These are phyloP conservation scores for Protostelium mycophagum DNA, from an alignment of 78 protist species.

Conservation along the genomic window DNA sequence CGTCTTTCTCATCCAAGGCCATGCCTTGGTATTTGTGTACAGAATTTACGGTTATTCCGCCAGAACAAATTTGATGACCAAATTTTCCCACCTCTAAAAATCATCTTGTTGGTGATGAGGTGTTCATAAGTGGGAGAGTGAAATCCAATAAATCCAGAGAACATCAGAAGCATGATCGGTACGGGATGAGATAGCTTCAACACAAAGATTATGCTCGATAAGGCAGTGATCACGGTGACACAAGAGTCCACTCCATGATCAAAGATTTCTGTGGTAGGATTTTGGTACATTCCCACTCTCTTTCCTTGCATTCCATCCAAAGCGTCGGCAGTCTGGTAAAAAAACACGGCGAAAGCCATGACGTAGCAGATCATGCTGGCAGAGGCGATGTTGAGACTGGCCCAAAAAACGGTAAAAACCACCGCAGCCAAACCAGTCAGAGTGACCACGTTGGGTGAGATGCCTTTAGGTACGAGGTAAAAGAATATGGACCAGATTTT, in stretches of 20 bases:
- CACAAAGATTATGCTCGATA: background rate
- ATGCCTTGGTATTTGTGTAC: too few relatives aligned
- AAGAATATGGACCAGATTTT: background rate
- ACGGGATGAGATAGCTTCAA: background rate
- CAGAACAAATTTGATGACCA: too few relatives aligned
- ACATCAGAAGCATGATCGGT: background rate
- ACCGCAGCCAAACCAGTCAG: background rate
- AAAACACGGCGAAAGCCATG: background rate
- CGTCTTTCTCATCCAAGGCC: too few relatives aligned
- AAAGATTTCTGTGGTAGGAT: background rate
- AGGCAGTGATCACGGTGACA: background rate
- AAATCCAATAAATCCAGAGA: background rate
- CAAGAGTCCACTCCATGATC: background rate
- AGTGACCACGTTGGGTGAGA: background rate
- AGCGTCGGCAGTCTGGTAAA: background rate
- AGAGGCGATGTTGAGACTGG: background rate
- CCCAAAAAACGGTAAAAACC: background rate
- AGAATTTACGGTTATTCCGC: too few relatives aligned
- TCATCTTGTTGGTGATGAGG: background rate
- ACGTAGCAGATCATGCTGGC: background rate
- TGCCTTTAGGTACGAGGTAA: background rate
- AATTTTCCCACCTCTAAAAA: background rate
- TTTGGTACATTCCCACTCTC: background rate
- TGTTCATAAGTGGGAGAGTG: background rate
- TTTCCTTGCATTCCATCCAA: background rate